A percentile compares a stretch with the other conserved stretches of the same genome.
Evolutionary conservation across 495 filamentous ascomycete species (phyloP).

Genomic region (Penicillium simplicissimum): DNA sequence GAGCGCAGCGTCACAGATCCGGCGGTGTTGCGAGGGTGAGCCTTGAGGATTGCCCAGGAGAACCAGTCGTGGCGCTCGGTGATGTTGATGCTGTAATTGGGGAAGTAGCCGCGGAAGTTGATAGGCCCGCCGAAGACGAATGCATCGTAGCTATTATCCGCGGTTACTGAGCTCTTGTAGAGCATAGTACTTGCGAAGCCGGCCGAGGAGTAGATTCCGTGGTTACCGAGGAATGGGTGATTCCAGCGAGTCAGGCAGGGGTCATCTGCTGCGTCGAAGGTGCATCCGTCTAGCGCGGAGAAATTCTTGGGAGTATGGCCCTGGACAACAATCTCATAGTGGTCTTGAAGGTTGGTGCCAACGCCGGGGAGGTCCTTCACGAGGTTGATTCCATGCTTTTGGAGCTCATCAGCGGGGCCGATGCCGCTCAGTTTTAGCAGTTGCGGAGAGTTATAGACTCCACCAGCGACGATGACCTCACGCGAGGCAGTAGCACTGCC

Average conservation of each 20-base stretch:
- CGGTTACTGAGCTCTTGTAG: conserved; percentile 43
- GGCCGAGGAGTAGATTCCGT: conserved; percentile 51
- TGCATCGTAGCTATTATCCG: conserved; percentile 46
- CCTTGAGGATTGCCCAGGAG: conserved; percentile 56
- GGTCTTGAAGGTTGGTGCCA: conserved; percentile 67
- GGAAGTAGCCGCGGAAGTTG: conserved; percentile 48
- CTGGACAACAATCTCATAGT: conserved; percentile 56
- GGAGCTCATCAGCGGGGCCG: conserved; percentile 55
- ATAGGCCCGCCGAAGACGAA: conserved; percentile 55
- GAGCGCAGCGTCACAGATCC: conserved; percentile 53
- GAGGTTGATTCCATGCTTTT: conserved; percentile 50
- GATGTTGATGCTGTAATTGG: conserved; percentile 34
- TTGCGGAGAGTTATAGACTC: conserved; percentile 62
- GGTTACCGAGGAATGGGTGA: conserved; percentile 32
- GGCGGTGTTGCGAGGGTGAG: conserved; percentile 52
- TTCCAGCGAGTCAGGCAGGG: conserved; percentile 52
- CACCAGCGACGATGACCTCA: conserved; percentile 62
- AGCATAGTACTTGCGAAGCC: conserved; percentile 50
- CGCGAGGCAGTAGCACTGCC: conserved; percentile 50
- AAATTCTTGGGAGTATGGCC: conserved; percentile 46
- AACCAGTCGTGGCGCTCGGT: conserved; percentile 36
- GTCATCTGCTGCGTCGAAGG: conserved; percentile 39
- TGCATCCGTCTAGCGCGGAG: conserved; percentile 45
- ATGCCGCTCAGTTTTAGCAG: conserved; percentile 66
- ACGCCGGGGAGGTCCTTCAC: conserved; percentile 61